These are phyloP conservation scores for Colletotrichum aenigma DNA, from an alignment of 2,329 filamentous ascomycete species.

Conservation along the genomic window DNA sequence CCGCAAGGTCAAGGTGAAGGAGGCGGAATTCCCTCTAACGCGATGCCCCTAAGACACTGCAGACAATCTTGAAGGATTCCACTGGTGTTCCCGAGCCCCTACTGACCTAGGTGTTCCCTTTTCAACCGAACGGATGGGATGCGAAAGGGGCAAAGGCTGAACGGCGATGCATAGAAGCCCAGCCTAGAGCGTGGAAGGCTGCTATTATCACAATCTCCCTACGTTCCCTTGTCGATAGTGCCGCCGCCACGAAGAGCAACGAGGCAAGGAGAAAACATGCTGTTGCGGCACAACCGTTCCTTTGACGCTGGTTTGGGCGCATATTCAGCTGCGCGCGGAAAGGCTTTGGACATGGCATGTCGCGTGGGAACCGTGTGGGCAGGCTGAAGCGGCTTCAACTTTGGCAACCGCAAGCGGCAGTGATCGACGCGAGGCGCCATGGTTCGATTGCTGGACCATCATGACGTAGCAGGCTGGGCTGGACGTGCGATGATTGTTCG, in stretches of 20 bases:
- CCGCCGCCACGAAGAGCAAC: background rate
- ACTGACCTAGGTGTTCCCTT: background rate
- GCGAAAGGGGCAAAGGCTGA: background rate
- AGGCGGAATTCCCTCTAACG: background rate
- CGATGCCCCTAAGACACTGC: background rate
- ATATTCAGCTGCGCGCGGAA: background rate
- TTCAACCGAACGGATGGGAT: background rate
- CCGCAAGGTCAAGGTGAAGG: background rate
- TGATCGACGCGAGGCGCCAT: conserved; percentile 12
- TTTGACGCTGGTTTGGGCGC: background rate
- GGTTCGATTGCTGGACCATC: conserved; percentile 11
- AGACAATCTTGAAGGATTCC: conserved; percentile 1
- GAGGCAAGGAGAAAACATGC: conserved; percentile 1
- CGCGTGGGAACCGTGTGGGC: conserved; percentile 18
- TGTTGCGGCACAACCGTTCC: background rate
- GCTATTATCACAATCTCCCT: background rate
- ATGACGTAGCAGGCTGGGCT: conserved; percentile 14
- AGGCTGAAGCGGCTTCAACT: background rate
- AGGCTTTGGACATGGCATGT: background rate
- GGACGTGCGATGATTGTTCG: background rate
- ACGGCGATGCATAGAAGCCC: conserved; percentile 16
- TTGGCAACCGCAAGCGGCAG: background rate
- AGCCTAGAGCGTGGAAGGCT: background rate
- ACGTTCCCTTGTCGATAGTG: conserved; percentile 2
- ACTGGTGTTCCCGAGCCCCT: background rate